Base-by-base conservation (phyloP, 2,329 filamentous ascomycete genomes). In the Trichoderma guizhouense region DNA sequence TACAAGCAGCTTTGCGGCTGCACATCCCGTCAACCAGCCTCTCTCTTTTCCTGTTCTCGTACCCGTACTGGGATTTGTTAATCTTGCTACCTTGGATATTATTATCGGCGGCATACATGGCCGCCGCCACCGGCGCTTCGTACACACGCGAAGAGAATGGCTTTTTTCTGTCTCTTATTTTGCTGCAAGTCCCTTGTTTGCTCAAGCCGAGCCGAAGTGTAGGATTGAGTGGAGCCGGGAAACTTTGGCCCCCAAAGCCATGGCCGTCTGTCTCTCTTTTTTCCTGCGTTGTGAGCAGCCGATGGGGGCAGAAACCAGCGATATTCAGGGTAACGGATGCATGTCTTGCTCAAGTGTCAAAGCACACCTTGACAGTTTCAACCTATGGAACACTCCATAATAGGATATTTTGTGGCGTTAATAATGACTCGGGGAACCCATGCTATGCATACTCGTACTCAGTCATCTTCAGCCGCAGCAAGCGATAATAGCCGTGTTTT, bases 151-250 rank as follows among this genome's bases (percentile, higher is more conserved):
- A 64, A 34, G 24, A 6, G 24, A 8, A 34, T 64, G 34, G 60
- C 28, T 7, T n/a, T 34, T 32, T 43, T 43, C 39, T n/a, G 15
- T n/a, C 15, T 43, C 39, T 18, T 8, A 43, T 43, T n/a, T 43
- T 63, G 43, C 53, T 30, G 47, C 60, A 61, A 8, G 24, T n/a
- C 60, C n/a, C 9, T 64, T 64, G 68, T 70, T 70, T 70, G 68
- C 60, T 64, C 18, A 21, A 55, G 58, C 58, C 30, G 68, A 64
- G 60, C 55, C 30, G 32, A 57, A 43, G 47, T 47, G 55, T 32
- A 43, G 32, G 24, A 55, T 43, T 34, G 43, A 15, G 60, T 64
- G 68, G 68, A 70, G 60, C 60, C 34, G 43, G 24, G 26, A n/a
- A 43, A 55, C 34, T 43, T 70, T 64, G 47, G 68, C 51, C 60